Percentiles rank a stretch among this genome's conserved stretches.
These are phyloP conservation scores for Yamadazyma phyllophila DNA, from an alignment of 805 yeast genomes.

Conservation along the genomic window DNA sequence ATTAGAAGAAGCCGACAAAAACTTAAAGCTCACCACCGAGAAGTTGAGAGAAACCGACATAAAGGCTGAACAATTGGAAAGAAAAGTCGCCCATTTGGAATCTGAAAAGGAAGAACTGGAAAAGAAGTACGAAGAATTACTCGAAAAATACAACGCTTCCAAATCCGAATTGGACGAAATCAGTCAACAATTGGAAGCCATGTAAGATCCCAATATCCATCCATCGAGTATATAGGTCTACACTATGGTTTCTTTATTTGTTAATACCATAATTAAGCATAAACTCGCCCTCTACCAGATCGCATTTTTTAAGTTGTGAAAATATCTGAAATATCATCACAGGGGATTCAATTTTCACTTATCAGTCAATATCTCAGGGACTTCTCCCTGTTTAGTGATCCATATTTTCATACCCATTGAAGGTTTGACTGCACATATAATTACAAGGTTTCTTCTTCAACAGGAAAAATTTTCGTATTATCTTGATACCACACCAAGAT, in stretches of 20 bases:
- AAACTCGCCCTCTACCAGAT: neutral
- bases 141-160: conserved; percentile 76
- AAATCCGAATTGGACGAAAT: conserved; percentile 95
- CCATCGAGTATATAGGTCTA: neutral
- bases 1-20: conserved; percentile 84
- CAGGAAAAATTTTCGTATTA: neutral
- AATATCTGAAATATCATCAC: neutral
- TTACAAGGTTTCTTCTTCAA: neutral
- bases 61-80: conserved; percentile 93
- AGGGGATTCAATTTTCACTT: too few relatives aligned
- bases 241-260: conserved; percentile 1
- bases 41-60: conserved; percentile 94
- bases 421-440: neutral
- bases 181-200: conserved; percentile 88
- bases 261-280: conserved; percentile 5
- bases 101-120: conserved; percentile 90
- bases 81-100: conserved; percentile 89
- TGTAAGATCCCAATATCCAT: conserved; percentile 26
- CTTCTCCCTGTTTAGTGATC: too few relatives aligned
- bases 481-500: conserved; percentile 9
- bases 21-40: conserved; percentile 88
- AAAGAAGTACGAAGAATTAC: conserved; percentile 84
- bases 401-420: too few relatives aligned
- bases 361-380: too few relatives aligned
- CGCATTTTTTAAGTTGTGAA: conserved; percentile 1